Conservation (phyloP, 192 early-diverging fungal genomes). For the Funneliformis mosseae region DNA sequence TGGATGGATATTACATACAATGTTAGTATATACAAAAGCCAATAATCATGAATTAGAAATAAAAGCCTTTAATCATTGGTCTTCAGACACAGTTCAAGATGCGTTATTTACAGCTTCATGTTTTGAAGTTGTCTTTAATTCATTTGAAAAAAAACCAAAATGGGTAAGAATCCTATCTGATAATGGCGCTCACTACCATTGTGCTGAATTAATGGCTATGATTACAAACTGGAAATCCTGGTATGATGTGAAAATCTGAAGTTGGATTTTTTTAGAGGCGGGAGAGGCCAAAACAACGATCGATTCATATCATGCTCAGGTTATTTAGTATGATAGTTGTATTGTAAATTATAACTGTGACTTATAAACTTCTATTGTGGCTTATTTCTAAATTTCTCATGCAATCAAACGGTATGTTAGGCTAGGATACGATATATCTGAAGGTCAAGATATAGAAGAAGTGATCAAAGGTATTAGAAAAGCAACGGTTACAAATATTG, state of each 20-base stretch:
- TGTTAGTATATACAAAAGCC: background rate
- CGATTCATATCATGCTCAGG: background rate
- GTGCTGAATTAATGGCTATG: conserved; percentile 7
- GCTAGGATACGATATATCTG: background rate
- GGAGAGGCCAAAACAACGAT: background rate
- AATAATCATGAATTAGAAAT: background rate
- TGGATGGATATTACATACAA: conserved; percentile 6
- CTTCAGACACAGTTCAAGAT: background rate
- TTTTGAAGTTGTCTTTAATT: background rate
- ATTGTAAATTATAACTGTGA: no score
- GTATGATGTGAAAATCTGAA: conserved; percentile 1
- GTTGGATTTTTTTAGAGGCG: conserved; percentile 4
- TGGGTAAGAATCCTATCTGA: background rate
- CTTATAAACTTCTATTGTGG: no score
- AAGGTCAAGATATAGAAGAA: background rate
- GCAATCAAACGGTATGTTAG: background rate
- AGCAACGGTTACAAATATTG: background rate
- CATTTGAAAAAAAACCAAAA: background rate
- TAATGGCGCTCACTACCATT: background rate
- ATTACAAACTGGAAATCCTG: background rate
- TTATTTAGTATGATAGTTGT: background rate
- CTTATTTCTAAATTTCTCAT: background rate
- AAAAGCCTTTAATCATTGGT: background rate
- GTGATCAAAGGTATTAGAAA: background rate
- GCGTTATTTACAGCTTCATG: background rate